Evolutionary conservation across 2,329 filamentous ascomycete genomes (phyloP).

Genomic region (Penicillium sp.): DNA sequence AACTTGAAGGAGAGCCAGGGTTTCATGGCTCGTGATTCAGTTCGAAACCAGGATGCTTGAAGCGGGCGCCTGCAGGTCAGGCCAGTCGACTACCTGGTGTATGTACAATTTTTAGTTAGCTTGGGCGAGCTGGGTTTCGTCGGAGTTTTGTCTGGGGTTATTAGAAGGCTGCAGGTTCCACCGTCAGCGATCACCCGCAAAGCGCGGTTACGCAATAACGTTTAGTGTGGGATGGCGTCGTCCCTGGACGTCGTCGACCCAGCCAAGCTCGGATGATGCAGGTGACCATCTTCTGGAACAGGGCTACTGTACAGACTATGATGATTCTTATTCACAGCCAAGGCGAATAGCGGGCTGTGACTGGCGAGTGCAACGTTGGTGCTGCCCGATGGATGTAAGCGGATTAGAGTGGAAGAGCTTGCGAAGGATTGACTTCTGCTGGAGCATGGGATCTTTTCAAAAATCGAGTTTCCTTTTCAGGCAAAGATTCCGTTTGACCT

Average conservation of each 20-base stretch:
- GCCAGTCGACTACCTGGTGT: neutral
- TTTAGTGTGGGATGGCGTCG: neutral
- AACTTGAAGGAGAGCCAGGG: neutral
- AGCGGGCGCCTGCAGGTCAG: neutral
- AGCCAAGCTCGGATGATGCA: slow-evolving; percentile 6
- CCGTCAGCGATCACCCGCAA: slow-evolving; percentile 21
- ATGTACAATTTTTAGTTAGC: neutral
- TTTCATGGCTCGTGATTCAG: slow-evolving; percentile 12
- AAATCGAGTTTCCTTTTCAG: too few species aligned
- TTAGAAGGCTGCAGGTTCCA: slow-evolving; percentile 1
- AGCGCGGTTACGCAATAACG: slow-evolving; percentile 26
- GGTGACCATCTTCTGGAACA: slow-evolving; percentile 1
- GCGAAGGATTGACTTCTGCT: slow-evolving; percentile 14
- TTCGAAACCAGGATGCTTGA: neutral
- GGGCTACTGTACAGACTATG: neutral
- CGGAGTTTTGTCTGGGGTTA: neutral
- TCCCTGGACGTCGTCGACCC: neutral
- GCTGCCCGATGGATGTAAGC: neutral
- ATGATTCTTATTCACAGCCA: neutral
- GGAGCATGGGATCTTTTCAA: neutral
- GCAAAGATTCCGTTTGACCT: too few species aligned
- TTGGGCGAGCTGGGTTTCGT: neutral
- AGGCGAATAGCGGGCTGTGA: neutral
- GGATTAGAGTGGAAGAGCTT: slow-evolving; percentile 2
- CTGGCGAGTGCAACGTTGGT: slow-evolving; percentile 1